Evolutionary conservation across 2,329 filamentous ascomycete species (phyloP), one percentile per base, ranked within the genome.

Genomic region (Alternaria brassicicola): DNA sequence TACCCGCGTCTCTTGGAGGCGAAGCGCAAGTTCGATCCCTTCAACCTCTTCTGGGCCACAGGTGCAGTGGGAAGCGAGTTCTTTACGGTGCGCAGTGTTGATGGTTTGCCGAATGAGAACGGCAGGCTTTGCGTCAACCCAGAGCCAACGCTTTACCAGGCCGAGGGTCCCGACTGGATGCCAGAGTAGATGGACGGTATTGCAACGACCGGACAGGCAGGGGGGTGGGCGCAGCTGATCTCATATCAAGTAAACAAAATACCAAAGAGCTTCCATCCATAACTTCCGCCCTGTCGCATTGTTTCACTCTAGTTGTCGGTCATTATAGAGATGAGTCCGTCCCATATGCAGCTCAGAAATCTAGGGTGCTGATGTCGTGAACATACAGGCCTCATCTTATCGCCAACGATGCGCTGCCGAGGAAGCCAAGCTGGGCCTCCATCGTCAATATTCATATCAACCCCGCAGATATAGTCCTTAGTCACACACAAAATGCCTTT

Each of bases 1-100:
- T 46, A 46, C 28, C 43, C 43, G 12, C 43, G 43, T 46, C 43
- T 46, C 7, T 31, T 46, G 43, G 19, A 46, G 28, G 43, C 43
- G 17, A 46, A 46, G 19, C 43, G 43, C 43, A 46, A 33, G 28
- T 46, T 2, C 15, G 43, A 46, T 31, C 43, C 43, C 1, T 46
- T 46, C 0, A 46, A 46, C 28, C 43, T 46, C 15, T 46, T 46
- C 43, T 46, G 43, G 43, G 43, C 43, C 30, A 21, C 43, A 31
- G 43, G 43, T 15, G 28, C 43, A 46, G 43, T 47, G 43, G 43
- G 43, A 23, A 35, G 43, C 15, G 43, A 47, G 30, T 47, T 47
- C 30, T 47, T 47, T 30, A 23, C 33, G 17, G 43, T 47, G 19
- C 43, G 30, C 31, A 47, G 30, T 33, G 2, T 47, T 30, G 43